Percentiles rank a stretch among this genome's conserved stretches.
phyloP scores from a whole-genome alignment of 306 rosid genomes.

The Bauhinia variegata region DNA sequence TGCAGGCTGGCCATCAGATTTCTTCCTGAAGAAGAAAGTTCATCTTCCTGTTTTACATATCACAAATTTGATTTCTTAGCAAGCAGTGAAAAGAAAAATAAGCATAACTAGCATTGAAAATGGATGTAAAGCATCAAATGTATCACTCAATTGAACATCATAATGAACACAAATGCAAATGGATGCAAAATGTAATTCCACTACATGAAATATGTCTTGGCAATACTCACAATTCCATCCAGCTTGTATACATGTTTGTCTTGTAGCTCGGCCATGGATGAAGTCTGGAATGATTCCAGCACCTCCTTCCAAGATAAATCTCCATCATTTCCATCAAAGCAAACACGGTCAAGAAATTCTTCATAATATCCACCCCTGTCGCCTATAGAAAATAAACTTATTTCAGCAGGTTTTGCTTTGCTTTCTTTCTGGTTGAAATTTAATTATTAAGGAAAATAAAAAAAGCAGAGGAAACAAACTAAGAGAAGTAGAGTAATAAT shows the following conservation, averaged over 20 bases:
- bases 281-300: constrained; percentile 46
- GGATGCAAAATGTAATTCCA: too few relatives aligned
- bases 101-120: constrained; percentile 15
- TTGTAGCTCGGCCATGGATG: constrained; percentile 38
- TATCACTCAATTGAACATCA: constrained; percentile 12
- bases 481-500: constrained; percentile 14
- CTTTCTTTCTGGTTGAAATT: constrained; percentile 13
- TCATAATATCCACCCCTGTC: constrained; percentile 39
- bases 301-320: constrained; percentile 59
- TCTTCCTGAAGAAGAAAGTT: constrained; percentile 39
- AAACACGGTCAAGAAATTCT: constrained; percentile 43
- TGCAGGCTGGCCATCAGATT: constrained; percentile 51
- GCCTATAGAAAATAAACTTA: constrained; percentile 40
- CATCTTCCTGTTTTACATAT: constrained; percentile 57
- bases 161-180: background rate
- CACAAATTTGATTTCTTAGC: constrained; percentile 7
- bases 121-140: constrained; percentile 2
- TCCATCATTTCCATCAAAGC: constrained; percentile 47
- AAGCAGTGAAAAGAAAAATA: constrained; percentile 9
- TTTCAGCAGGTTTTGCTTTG: constrained; percentile 36
- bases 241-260: constrained; percentile 41
- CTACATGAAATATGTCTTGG: constrained; percentile 28
- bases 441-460: too few relatives aligned
- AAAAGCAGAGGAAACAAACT: constrained; percentile 11
- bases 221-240: constrained; percentile 62